phyloP scores from a whole-genome alignment of 108 stramenopile species.

The Aurantiochytrium sp. region DNA sequence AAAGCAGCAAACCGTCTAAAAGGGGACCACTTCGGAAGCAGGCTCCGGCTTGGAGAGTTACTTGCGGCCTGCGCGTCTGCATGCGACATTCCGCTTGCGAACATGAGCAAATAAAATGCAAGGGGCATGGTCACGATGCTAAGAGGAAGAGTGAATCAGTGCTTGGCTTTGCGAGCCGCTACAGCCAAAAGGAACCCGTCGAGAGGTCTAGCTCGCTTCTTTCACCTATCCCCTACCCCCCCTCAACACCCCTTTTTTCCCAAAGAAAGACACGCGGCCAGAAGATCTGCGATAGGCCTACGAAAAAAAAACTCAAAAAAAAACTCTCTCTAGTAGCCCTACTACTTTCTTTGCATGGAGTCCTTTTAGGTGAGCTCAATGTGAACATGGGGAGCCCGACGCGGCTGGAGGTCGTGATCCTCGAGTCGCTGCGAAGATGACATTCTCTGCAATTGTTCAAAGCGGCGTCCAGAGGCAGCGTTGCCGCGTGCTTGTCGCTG shows the following conservation, averaged over 20 bases:
- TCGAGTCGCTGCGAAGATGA: not conserved
- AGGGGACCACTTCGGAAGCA: not conserved
- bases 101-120: slow-evolving; percentile 67
- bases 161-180: not conserved
- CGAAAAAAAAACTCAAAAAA: too few relatives aligned
- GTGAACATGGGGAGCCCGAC: not conserved
- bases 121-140: slow-evolving; percentile 66
- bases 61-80: not conserved
- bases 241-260: too few relatives aligned
- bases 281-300: too few relatives aligned
- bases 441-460: not conserved
- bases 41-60: not conserved
- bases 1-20: not conserved
- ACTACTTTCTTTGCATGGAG: not conserved
- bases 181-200: not conserved
- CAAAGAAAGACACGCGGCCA: too few relatives aligned
- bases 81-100: slow-evolving; percentile 37
- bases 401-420: not conserved
- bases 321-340: too few relatives aligned
- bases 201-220: not conserved
- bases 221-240: too few relatives aligned
- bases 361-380: not conserved
- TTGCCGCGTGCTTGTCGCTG: not conserved
- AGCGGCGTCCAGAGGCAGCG: not conserved
- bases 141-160: slow-evolving; percentile 51